Base-by-base conservation (phyloP, 1,284 basidiomycete species). In the Moniliophthora roreri region DNA sequence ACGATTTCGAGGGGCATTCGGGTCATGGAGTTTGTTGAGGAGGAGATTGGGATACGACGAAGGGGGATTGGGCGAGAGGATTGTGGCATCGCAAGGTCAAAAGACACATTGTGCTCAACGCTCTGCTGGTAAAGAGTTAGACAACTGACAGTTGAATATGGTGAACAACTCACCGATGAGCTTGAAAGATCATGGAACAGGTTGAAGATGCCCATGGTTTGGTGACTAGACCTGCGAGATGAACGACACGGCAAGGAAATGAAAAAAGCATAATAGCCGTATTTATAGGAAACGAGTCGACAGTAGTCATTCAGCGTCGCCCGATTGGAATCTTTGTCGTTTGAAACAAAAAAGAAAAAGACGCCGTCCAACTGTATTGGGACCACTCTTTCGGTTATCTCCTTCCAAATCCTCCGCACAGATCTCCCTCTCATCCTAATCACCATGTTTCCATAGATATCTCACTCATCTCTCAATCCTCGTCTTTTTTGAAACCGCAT, bases 1-100 rank as follows among this genome's bases (percentile, higher is more conserved):
- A 84, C 75, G 50, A 89, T 63, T 67, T 89, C 87, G 54, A 82
- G 71, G 4, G 87, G 87, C 35, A 89, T 41, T 16, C 45, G 34
- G n/a, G 52, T 44, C 11, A 52, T 36, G 26, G 42, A 23, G 40
- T 32, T 21, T n/a, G n/a, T n/a, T n/a, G n/a, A n/a, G 15, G 37
- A 38, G 9, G 63, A 58, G 42, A 51, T 51, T 35, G 47, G 24
- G 15, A 46, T 24, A 13, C 66, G 65, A 38, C 63, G 62, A 50
- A 54, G 59, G 38, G 63, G 69, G n/a, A 38, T 48, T 51, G 36
- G 37, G 41, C 50, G 63, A 21, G 20, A 56, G 51, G 40, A 48
- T n/a, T 49, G 59, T 39, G 52, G 51, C 32, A 62, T 56, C 48
- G 62, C 54, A 49, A 76, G 60, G 56, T 67, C 64, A 54, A 75